A percentile compares a stretch with the other conserved stretches of the same genome.
Evolutionary conservation across 106 monocot genomes (phyloP).

Genomic region (Gastrodia elata): DNA sequence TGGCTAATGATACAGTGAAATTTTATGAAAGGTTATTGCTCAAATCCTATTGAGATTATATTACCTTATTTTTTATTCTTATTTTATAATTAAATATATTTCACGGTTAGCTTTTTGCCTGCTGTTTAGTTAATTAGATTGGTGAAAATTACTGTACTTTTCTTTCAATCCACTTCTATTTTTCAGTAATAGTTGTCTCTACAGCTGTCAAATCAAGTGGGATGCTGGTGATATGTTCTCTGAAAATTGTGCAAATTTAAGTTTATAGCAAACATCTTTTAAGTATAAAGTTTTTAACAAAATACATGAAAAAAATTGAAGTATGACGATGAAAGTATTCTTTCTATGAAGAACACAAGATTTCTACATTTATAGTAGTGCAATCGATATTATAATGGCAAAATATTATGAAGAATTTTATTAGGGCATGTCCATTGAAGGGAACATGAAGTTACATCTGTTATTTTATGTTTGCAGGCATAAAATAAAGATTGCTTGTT

Average conservation of each 20-base stretch:
- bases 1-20: too few species aligned
- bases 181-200: too few species aligned
- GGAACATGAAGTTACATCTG: background rate
- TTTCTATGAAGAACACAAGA: background rate
- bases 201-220: too few species aligned
- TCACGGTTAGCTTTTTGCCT: too few species aligned
- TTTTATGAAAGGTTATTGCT: too few species aligned
- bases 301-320: background rate
- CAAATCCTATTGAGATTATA: too few species aligned
- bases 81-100: too few species aligned
- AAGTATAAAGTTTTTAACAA: background rate
- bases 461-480: background rate
- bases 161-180: too few species aligned
- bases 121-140: too few species aligned
- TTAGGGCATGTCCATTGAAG: background rate
- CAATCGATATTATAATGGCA: background rate
- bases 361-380: background rate
- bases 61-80: too few species aligned
- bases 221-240: background rate
- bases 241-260: background rate
- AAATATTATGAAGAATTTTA: background rate
- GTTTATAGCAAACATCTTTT: too few species aligned
- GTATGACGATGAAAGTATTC: background rate
- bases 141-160: too few species aligned
- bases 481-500: background rate